These are phyloP conservation scores for Komagataea norvegica DNA, from an alignment of 1,139 yeast genomes.

Conservation along the genomic window DNA sequence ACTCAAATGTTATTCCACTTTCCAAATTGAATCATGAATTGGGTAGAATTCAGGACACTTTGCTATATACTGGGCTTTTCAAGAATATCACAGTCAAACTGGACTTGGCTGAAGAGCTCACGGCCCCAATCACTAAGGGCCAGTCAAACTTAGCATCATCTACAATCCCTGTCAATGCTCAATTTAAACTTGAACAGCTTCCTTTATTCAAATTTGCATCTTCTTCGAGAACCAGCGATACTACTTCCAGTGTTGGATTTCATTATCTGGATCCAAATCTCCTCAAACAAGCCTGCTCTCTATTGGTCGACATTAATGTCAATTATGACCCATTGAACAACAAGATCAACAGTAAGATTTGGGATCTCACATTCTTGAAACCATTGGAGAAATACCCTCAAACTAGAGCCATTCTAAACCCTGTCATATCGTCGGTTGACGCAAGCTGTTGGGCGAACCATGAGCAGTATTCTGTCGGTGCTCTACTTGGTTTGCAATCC, in stretches of 20 bases:
- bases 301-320: slow-evolving; percentile 25
- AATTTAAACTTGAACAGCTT: slow-evolving; percentile 23
- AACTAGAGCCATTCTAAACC: slow-evolving; percentile 26
- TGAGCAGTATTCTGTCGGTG: slow-evolving; percentile 23
- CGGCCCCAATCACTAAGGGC: slow-evolving; percentile 7
- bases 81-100: slow-evolving; percentile 18
- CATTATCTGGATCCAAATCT: slow-evolving; percentile 28
- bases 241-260: slow-evolving; percentile 24
- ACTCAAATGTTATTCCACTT: slow-evolving; percentile 11
- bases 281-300: slow-evolving; percentile 29
- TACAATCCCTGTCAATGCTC: slow-evolving; percentile 28
- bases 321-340: slow-evolving; percentile 26
- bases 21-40: slow-evolving; percentile 17
- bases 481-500: slow-evolving; percentile 23
- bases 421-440: slow-evolving; percentile 25
- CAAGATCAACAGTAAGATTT: slow-evolving; percentile 25
- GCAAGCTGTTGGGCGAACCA: slow-evolving; percentile 25
- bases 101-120: slow-evolving; percentile 17
- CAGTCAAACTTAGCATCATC: slow-evolving; percentile 3
- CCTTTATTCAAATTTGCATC: slow-evolving; percentile 23
- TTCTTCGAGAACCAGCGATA: slow-evolving; percentile 25
- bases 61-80: slow-evolving; percentile 23
- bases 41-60: slow-evolving; percentile 12
- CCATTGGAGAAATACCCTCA: slow-evolving; percentile 28
- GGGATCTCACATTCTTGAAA: slow-evolving; percentile 25